Evolutionary conservation across 768 basidiomycete species (phyloP), one percentile per base, ranked within the genome.

Genomic region (Lactarius evosmus): DNA sequence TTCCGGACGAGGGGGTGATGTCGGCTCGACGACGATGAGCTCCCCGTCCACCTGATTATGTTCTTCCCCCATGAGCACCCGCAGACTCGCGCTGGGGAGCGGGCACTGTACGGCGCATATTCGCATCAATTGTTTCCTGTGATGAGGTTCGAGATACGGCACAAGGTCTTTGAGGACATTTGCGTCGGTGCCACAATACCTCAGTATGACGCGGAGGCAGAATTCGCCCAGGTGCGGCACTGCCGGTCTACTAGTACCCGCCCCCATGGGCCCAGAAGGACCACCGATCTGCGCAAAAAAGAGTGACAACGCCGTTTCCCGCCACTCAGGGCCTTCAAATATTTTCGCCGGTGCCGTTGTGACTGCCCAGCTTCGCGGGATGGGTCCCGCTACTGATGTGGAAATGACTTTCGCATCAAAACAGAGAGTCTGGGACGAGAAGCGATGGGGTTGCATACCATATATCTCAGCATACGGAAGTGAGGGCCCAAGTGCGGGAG

Each of bases 21-120:
- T 70, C 0, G 85, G 85, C 16, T 86, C 86, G 30, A 89, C 79
- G 27, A 92, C 71, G 40, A 91, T 71, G 12, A 89, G 74, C 63
- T 91, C 90, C 0, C 87, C 84, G 57, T 83, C 82, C 3, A 80
- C 78, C 8, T 60, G 63, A 69, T 87, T 83, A 1, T 82, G 79
- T 5, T 82, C 74, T 0, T 78, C 75, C 36, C 77, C 78, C 59
- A 81, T 80, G 5, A 90, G 70, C 8, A 80, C 76, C 57, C 79
- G 78, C 22, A 91, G 76, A 60, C 82, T 80, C 25, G 74, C 70
- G 58, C 72, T 77, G 5, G 79, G 75, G 22, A 91, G 74, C 2
- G 90, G 89, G 1, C 75, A 71, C 59, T 85, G 79, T 14, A 89
- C 73, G 29, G 87, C 83, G 7, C 81, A 75, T 66, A 85, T 79